A percentile compares a stretch with the other conserved stretches of the same genome.
These are phyloP conservation scores for Madurella mycetomatis DNA, from an alignment of 2,329 filamentous ascomycete species.

Conservation along the genomic window DNA sequence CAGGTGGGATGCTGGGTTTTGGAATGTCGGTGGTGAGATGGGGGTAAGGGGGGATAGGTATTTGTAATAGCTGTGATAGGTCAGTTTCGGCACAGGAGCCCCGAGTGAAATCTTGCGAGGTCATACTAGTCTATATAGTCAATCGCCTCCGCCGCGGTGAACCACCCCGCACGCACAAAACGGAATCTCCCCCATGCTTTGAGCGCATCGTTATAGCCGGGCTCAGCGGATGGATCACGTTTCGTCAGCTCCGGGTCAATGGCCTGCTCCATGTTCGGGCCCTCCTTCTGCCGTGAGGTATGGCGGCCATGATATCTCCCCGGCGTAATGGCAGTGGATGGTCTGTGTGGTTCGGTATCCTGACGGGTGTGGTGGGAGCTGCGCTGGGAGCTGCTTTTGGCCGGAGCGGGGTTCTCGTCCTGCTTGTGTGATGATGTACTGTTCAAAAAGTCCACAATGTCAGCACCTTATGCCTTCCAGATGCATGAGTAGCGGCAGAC, in stretches of 20 bases:
- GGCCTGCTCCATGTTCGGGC: constrained; percentile 31
- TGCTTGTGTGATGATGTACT: constrained; percentile 22
- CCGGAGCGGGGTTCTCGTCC: constrained; percentile 14
- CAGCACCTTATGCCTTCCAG: constrained; percentile 9
- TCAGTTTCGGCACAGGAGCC: neutral
- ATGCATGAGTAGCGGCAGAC: neutral
- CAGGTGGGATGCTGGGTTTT: constrained; percentile 71
- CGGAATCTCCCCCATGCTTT: constrained; percentile 87
- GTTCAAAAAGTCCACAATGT: constrained; percentile 7
- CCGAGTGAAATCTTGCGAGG: neutral
- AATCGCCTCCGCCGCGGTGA: constrained; percentile 88
- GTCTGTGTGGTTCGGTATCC: constrained; percentile 16
- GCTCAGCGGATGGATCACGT: constrained; percentile 43
- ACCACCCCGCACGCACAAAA: constrained; percentile 96
- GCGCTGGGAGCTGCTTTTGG: constrained; percentile 12
- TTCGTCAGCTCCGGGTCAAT: constrained; percentile 46
- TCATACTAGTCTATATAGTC: constrained; percentile 85
- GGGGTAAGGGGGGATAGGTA: constrained; percentile 89
- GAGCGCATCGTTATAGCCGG: constrained; percentile 64
- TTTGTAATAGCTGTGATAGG: constrained; percentile 68
- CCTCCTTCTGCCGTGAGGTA: constrained; percentile 21
- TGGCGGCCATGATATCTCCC: constrained; percentile 21
- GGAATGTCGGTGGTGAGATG: constrained; percentile 87
- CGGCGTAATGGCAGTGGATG: constrained; percentile 14
- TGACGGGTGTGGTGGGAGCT: constrained; percentile 14